Base-by-base conservation (phyloP, 441 rosid genomes). In the Erodium texanum region DNA sequence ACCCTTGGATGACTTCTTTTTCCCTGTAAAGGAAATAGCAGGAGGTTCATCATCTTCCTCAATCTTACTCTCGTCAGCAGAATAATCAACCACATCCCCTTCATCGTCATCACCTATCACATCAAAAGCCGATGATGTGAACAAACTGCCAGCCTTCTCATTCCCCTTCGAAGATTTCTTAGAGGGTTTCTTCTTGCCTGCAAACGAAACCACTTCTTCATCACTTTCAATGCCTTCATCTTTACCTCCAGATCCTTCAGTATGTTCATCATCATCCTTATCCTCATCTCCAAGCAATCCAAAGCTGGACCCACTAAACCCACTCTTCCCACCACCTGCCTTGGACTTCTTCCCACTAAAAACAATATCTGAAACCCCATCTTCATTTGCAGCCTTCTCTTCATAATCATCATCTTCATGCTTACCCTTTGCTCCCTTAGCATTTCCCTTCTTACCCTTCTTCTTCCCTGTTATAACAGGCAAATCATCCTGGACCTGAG, bases 361-460 rank as follows among this genome's bases (percentile, higher is more conserved):
- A 10, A 76, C 76, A 70, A 74, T 38, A 62, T 78, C 82, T 0
- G 75, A 62, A n/a, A 52, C 78, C 45, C 75, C 85, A 0, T 75
- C 84, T 66, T 77, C 88, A 1, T 23, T 81, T 11, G 24, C 75
- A 66, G 18, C 62, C 43, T 77, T 72, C 18, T 70, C 24, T 15
- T n/a, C 64, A 58, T 74, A 72, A 0, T 69, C 76, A 0, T 77
- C 87, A 12, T 76, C 78, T 9, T 81, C 88, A 0, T 85, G 83
- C 34, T 78, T 79, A 29, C 4, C 18, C 52, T 66, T 74, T 8
- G 41, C 12, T 73, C 67, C 79, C 66, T 84, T 87, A 41, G 73
- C 32, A 24, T 74, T 79, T 20, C 89, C 90, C 75, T 87, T 89
- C 70, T 85, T 85, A 64, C 84, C 85, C 74, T 89, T 91, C 83